Evolutionary conservation across 805 yeast genomes (phyloP).

Genomic region (Alloascoidea africana): DNA sequence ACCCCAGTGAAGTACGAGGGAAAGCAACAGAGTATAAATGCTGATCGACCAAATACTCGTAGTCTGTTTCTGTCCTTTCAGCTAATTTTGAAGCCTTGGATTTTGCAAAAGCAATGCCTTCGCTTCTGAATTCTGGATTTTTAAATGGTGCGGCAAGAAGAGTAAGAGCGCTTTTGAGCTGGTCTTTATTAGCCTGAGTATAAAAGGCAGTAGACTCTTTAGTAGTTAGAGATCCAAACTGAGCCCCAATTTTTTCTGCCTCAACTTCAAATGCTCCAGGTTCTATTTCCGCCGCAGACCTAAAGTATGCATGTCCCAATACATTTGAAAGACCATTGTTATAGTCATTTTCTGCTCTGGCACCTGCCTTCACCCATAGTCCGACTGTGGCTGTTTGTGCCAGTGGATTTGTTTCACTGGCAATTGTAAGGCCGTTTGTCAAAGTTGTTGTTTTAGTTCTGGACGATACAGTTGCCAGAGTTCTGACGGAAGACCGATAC

Average conservation of each 20-base stretch:
- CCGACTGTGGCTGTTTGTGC: conserved; percentile 50
- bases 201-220: conserved; percentile 53
- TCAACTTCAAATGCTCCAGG: conserved; percentile 19
- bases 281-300: conserved; percentile 9
- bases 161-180: conserved; percentile 35
- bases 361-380: conserved; percentile 61
- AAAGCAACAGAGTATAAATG: conserved; percentile 74
- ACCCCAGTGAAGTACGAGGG: conserved; percentile 71
- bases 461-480: not conserved
- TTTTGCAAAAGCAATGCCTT: conserved; percentile 32
- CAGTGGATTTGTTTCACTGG: conserved; percentile 45
- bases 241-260: conserved; percentile 36
- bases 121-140: conserved; percentile 22
- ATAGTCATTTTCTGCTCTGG: conserved; percentile 65
- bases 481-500: no score
- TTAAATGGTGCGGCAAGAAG: conserved; percentile 29
- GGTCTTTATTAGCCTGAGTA: conserved; percentile 37
- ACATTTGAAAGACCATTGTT: conserved; percentile 70
- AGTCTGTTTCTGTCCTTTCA: conserved; percentile 41
- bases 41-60: conserved; percentile 42
- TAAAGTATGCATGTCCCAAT: conserved; percentile 33
- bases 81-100: conserved; percentile 29
- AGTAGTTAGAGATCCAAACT: conserved; percentile 34
- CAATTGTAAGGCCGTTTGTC: conserved; percentile 61
- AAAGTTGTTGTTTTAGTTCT: conserved; percentile 48